phyloP scores from a whole-genome alignment of 2,329 filamentous ascomycete genomes.

The Nothophaeocryptopus gaeumannii region DNA sequence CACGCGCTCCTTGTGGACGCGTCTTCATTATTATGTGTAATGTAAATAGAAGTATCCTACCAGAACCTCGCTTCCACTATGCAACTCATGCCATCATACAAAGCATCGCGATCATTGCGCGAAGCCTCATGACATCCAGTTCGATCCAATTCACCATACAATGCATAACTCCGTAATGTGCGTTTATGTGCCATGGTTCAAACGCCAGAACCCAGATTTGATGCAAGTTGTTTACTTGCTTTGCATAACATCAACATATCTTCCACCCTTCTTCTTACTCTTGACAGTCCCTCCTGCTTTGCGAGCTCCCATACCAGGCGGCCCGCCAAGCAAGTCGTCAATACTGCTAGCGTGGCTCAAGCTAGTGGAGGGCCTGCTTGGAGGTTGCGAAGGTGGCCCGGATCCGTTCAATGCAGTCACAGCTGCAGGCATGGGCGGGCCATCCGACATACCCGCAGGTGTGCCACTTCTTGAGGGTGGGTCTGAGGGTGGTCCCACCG shows the following conservation, averaged over 20 bases:
- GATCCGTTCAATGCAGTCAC: constrained; percentile 11
- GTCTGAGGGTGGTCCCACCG: constrained; percentile 21
- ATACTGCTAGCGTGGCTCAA: constrained; percentile 93
- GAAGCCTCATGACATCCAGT: not conserved
- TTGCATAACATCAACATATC: constrained; percentile 94
- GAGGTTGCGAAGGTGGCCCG: constrained; percentile 48
- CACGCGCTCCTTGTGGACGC: too few relatives aligned
- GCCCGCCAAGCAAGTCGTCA: constrained; percentile 81
- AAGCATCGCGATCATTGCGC: not conserved
- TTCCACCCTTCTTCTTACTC: constrained; percentile 77
- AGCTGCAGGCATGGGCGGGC: constrained; percentile 7
- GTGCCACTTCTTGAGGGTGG: constrained; percentile 33
- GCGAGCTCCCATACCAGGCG: constrained; percentile 49
- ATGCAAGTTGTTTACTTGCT: constrained; percentile 34
- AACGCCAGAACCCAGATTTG: constrained; percentile 1
- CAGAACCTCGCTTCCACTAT: not conserved
- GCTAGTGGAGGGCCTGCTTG: constrained; percentile 70
- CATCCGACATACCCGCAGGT: constrained; percentile 25
- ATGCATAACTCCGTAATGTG: not conserved
- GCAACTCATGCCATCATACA: not conserved
- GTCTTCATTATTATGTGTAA: too few relatives aligned
- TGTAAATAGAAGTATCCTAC: too few relatives aligned
- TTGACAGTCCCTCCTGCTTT: constrained; percentile 58
- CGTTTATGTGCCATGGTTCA: not conserved
- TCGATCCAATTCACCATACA: not conserved